Evolutionary conservation across 2,329 filamentous ascomycete genomes (phyloP), one percentile per base, ranked within the genome.

Genomic region (Domatiomyces catenatus): DNA sequence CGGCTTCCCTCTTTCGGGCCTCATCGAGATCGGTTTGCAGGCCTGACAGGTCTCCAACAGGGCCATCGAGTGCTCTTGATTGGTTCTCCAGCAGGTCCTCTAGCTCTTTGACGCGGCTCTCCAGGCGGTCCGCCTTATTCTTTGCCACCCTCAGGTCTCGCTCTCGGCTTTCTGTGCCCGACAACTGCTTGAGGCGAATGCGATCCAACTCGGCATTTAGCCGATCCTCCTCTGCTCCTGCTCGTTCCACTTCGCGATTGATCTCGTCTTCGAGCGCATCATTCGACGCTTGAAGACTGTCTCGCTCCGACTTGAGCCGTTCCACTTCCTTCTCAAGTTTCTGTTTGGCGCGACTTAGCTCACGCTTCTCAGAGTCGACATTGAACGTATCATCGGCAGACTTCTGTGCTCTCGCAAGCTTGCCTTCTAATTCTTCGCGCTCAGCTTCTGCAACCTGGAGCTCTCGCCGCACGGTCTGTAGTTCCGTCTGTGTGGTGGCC

Each of bases 251-350:
- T 61, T 86, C 82, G 10, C 75, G 70, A 50, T 83, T 76, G 1
- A 86, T 71, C 26, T 81, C 76, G 55, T 71, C 72, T 61, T 86
- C 81, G 2, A 84, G 66, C 1, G 72, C 67, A 42, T 75, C 69
- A 28, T 77, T 77, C 53, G 80, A 74, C 51, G 79, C 74, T 10
- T 69, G 53, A 39, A 84, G 66, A 1, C 70, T 63, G 50, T 71
- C 72, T 58, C 80, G 81, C 61, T 86, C 82, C 7, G 83, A 79
- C 48, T 72, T 77, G 15, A 85, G 67, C 10, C 80, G 73, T 43
- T 79, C 77, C 15, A 84, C 69, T 59, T 86, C 83, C 53, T 71
- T 75, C 55, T 86, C 83, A 17, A 85, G 72, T 59, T 80, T 82
- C 54, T 80, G 68, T 61, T 81, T 83, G n/a, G 76, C 68, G 24